Evolutionary conservation across 169 alveolate genomes (phyloP).

Genomic region (Amoebophrya sp.): DNA sequence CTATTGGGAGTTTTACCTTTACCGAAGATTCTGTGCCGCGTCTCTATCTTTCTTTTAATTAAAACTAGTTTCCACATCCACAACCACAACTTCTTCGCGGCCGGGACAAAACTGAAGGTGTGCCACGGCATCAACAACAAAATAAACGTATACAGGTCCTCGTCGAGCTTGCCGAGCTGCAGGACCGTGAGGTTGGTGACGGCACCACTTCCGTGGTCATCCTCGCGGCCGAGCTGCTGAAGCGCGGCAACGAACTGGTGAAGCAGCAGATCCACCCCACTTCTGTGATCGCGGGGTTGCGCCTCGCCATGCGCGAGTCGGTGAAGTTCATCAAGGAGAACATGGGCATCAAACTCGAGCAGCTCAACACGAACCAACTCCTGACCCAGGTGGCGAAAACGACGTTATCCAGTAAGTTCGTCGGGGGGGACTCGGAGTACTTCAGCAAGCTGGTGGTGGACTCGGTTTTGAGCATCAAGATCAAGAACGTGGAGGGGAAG

Average conservation of each 20-base stretch:
- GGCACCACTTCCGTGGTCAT: conserved; percentile 99
- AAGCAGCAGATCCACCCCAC: conserved; percentile 96
- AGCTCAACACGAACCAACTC: conserved; percentile 64
- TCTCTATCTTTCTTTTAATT: no score
- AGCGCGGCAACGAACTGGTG: conserved; percentile 89
- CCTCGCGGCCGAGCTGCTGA: conserved; percentile 93
- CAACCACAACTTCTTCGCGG: not conserved
- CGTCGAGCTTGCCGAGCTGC: conserved; percentile 88
- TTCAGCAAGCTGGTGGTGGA: conserved; percentile 85
- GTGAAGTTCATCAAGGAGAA: conserved; percentile 82
- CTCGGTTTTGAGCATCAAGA: conserved; percentile 80
- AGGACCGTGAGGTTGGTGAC: conserved; percentile 96
- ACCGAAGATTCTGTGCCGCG: no score
- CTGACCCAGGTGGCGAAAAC: conserved; percentile 85
- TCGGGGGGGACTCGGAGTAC: conserved; percentile 38
- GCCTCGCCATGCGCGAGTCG: conserved; percentile 63
- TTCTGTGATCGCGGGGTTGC: conserved; percentile 65
- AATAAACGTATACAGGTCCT: conserved; percentile 34
- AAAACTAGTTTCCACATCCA: not conserved
- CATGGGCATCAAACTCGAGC: conserved; percentile 59
- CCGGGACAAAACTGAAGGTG: not conserved
- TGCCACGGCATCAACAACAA: not conserved
- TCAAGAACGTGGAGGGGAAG: conserved; percentile 37
- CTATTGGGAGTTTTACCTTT: not conserved
- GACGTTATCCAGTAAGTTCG: conserved; percentile 81